Conservation (phyloP, 169 alveolate genomes). For the Cryptosporidium felis region DNA sequence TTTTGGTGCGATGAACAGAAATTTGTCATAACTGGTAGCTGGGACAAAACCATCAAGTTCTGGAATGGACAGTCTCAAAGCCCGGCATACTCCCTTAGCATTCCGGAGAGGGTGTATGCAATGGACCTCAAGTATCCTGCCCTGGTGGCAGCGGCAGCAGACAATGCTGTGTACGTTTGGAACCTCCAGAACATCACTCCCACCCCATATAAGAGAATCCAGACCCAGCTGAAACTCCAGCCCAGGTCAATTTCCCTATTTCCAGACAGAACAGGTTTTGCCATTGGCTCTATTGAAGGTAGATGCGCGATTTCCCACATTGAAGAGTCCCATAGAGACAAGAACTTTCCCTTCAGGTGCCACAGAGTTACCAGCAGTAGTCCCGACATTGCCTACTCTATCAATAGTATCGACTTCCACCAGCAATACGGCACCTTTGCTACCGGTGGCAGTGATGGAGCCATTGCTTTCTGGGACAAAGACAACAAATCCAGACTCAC, state of each 20-base stretch:
- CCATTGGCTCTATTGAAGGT: conserved; percentile 92
- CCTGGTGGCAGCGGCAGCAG: conserved; percentile 79
- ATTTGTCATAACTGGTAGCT: conserved; percentile 77
- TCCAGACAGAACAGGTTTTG: conserved; percentile 91
- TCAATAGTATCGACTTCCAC: conserved; percentile 89
- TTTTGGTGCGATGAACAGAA: conserved; percentile 78
- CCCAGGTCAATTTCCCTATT: conserved; percentile 85
- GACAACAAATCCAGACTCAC: conserved; percentile 85
- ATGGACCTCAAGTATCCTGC: conserved; percentile 77
- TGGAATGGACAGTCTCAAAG: conserved; percentile 72
- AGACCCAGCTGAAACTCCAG: conserved; percentile 86
- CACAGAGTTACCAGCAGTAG: conserved; percentile 91
- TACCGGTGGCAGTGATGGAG: conserved; percentile 94
- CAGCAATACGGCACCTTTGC: conserved; percentile 88
- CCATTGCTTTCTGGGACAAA: conserved; percentile 92
- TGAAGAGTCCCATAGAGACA: conserved; percentile 81
- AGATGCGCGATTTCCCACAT: conserved; percentile 91
- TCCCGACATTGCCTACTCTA: conserved; percentile 84
- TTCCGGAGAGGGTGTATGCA: conserved; percentile 75
- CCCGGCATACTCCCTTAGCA: conserved; percentile 57
- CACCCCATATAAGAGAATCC: conserved; percentile 76
- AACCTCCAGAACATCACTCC: conserved; percentile 75
- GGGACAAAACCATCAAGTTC: conserved; percentile 75
- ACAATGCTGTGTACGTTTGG: conserved; percentile 71
- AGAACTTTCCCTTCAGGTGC: conserved; percentile 91